Evolutionary conservation across 2,329 filamentous ascomycete species (phyloP).

Genomic region (Fusarium illudens): DNA sequence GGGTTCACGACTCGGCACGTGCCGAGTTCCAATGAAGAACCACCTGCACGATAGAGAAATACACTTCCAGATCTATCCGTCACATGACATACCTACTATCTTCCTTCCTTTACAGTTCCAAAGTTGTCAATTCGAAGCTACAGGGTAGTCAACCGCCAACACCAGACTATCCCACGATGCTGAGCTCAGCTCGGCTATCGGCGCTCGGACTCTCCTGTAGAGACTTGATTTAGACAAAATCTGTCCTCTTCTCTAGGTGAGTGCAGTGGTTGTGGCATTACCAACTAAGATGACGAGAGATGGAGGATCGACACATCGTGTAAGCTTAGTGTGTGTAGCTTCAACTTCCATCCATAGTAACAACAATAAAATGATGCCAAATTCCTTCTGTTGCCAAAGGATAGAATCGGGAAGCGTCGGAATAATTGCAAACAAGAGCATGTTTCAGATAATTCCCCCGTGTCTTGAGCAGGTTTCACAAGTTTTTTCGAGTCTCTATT

Average conservation of each 20-base stretch:
- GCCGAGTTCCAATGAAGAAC: neutral
- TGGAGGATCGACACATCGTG: neutral
- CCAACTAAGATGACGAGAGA: slow-evolving; percentile 15
- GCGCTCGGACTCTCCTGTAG: neutral
- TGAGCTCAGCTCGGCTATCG: neutral
- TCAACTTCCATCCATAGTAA: neutral
- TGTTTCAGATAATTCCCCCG: slow-evolving; percentile 35
- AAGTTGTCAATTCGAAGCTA: neutral
- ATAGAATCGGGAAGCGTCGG: neutral
- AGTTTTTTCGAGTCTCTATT: neutral
- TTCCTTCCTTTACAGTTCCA: neutral
- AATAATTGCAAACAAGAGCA: slow-evolving; percentile 7
- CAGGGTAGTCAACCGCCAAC: neutral
- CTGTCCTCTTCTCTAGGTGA: neutral
- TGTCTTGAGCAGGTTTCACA: slow-evolving; percentile 41
- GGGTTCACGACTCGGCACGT: neutral
- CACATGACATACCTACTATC: neutral
- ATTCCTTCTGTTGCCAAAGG: neutral
- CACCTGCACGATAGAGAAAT: neutral
- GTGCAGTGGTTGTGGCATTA: neutral
- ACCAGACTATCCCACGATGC: neutral
- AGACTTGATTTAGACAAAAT: neutral
- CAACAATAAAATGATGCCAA: neutral
- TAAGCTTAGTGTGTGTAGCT: neutral
- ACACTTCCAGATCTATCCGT: neutral